A percentile compares a stretch with the other conserved stretches of the same genome.
Evolutionary conservation across 108 stramenopile genomes (phyloP).

Genomic region (Aurantiochytrium sp.): DNA sequence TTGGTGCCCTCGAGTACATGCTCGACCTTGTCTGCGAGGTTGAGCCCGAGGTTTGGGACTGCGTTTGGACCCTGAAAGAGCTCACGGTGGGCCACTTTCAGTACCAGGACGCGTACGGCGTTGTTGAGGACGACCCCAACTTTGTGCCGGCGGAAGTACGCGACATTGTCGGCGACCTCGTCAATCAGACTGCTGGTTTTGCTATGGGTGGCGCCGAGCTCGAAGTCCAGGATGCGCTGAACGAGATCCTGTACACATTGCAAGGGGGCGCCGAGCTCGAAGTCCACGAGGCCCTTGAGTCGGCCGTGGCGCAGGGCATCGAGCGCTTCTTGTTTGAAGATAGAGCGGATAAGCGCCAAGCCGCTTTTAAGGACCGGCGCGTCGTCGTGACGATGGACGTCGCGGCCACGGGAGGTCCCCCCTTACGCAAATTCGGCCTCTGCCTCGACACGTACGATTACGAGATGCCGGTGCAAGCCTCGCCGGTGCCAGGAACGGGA

Average conservation of each 20-base stretch:
- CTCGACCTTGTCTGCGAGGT: background rate
- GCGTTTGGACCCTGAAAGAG: conserved; percentile 10
- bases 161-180: background rate
- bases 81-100: background rate
- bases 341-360: background rate
- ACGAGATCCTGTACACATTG: background rate
- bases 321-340: background rate
- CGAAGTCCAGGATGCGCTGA: background rate
- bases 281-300: background rate
- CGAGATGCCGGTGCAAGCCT: background rate
- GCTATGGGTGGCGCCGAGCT: background rate
- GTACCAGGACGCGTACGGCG: background rate
- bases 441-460: background rate
- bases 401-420: background rate
- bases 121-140: background rate
- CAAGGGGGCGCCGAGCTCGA: background rate
- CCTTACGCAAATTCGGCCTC: background rate
- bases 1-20: background rate
- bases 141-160: background rate
- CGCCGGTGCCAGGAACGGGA: background rate
- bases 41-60: conserved; percentile 16
- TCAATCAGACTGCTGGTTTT: background rate
- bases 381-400: background rate
- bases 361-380: background rate
- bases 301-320: background rate